Evolutionary conservation across 73 alveolate genomes (phyloP).

Genomic region (Symbiodinium pilosum): DNA sequence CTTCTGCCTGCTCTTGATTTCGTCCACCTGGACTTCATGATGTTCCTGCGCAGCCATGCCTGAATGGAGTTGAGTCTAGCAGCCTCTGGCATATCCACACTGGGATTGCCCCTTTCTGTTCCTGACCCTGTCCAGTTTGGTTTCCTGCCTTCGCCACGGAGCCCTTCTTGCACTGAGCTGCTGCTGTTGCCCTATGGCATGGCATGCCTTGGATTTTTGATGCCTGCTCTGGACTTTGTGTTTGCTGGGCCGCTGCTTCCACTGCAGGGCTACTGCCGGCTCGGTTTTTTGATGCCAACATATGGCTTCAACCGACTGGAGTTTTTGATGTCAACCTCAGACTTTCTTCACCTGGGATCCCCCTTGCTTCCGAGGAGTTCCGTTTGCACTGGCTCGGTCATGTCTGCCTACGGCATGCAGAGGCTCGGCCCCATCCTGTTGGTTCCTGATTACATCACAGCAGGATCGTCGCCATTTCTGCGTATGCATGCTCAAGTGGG

Average conservation of each 20-base stretch:
- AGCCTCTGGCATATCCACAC: slow-evolving; percentile 73
- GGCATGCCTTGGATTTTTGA: slow-evolving; percentile 11
- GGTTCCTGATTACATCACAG: slow-evolving; percentile 40
- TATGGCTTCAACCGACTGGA: slow-evolving; percentile 47
- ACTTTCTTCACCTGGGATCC: slow-evolving; percentile 26
- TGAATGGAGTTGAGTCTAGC: neutral
- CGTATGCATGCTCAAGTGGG: slow-evolving; percentile 27
- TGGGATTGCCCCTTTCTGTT: neutral
- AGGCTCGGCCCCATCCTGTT: slow-evolving; percentile 17
- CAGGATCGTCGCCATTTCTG: slow-evolving; percentile 23
- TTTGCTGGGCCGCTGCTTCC: neutral
- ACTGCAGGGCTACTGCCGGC: slow-evolving; percentile 12
- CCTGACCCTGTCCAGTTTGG: slow-evolving; percentile 33
- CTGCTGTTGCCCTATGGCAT: slow-evolving; percentile 34
- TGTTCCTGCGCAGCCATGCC: slow-evolving; percentile 2
- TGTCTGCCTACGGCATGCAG: slow-evolving; percentile 26
- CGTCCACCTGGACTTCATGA: neutral
- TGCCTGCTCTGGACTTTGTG: slow-evolving; percentile 46
- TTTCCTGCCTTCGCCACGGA: slow-evolving; percentile 2
- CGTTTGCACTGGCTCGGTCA: neutral
- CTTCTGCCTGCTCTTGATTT: slow-evolving; percentile 5
- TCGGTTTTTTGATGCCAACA: neutral
- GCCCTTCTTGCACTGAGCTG: slow-evolving; percentile 8
- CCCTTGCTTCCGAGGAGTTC: neutral
- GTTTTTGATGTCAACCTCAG: neutral